Evolutionary conservation across 129 eudicot species (phyloP).

Genomic region (Saussurea involucrata): DNA sequence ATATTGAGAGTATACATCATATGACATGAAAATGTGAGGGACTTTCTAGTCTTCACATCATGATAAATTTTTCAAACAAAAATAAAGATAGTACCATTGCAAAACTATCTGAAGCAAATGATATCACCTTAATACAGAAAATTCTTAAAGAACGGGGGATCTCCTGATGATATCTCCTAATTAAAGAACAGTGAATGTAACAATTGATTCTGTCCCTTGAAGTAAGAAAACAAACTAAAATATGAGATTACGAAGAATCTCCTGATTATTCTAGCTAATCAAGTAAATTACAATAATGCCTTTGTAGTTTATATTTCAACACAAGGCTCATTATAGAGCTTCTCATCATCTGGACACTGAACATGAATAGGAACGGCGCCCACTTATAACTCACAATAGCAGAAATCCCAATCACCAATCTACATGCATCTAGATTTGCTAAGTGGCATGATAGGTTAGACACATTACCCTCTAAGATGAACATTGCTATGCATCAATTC

Average conservation of each 20-base stretch:
- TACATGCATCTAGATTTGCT: constrained; percentile 8
- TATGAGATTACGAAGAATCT: not conserved
- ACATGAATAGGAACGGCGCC: not conserved
- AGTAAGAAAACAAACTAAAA: not conserved
- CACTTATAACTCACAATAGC: not conserved
- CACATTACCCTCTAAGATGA: not conserved
- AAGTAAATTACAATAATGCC: not conserved
- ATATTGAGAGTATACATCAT: not conserved
- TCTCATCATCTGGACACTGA: not conserved
- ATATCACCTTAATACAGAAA: not conserved
- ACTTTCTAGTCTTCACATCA: not conserved
- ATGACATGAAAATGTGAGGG: not conserved
- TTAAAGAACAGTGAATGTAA: not conserved
- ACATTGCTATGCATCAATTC: not conserved
- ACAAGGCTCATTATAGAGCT: not conserved
- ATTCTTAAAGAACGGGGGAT: not conserved
- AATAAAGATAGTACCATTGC: not conserved
- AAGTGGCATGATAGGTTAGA: not conserved
- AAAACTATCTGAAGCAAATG: not conserved
- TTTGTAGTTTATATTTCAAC: not conserved
- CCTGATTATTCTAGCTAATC: not conserved
- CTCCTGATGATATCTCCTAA: not conserved
- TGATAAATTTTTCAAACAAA: not conserved
- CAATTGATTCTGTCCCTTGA: not conserved
- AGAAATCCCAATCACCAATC: not conserved